Base-by-base conservation (phyloP, 169 alveolate genomes). In the Eimeria brunetti region DNA sequence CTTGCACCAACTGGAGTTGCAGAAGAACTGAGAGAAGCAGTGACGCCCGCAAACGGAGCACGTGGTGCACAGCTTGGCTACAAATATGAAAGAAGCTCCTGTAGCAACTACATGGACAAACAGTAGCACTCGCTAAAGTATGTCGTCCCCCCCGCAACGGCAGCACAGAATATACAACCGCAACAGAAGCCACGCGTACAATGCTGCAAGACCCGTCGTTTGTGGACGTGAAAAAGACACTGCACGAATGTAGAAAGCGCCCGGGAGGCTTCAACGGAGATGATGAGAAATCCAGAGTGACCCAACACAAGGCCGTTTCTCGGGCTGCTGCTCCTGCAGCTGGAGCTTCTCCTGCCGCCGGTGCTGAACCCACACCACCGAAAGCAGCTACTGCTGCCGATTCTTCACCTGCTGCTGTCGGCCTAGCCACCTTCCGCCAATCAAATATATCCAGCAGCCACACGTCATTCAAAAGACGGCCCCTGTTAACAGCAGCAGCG, bases 381-480 rank as follows among this genome's bases (percentile, higher is more conserved):
- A 60, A 60, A 11, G 30, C 91, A 6, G 62, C 56, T 36, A 44
- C 69, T 38, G 73, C 46, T 27, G 58, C 80, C 60, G 60, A 62
- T 22, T 0, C 62, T 36, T 38, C 51, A 2, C 71, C 36, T 46
- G 60, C 92, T 2, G 81, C 36, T 16, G 53, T 38, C 33, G 75
- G 90, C 75, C 75, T 30, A 27, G 38, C 46, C 88, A 44, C 88
- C 27, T 16, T 16, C 14, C 51, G n/a, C 92, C 92, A 85, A 56
- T 85, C 92, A 41, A 62, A 85, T 36, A 85, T 85, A 16, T 85
- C 92, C 81, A 85, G 69, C 78, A 85, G 64, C 92, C 92, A 85
- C 30, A 85, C 92, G 92, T 85, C 92, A 41, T 30, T 85, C 92
- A 85, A 51, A 24, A 85, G 76, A 27, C 73, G 92, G 49, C 92